These are phyloP conservation scores for Lentinula boryana DNA, from an alignment of 768 basidiomycete genomes.

Conservation along the genomic window DNA sequence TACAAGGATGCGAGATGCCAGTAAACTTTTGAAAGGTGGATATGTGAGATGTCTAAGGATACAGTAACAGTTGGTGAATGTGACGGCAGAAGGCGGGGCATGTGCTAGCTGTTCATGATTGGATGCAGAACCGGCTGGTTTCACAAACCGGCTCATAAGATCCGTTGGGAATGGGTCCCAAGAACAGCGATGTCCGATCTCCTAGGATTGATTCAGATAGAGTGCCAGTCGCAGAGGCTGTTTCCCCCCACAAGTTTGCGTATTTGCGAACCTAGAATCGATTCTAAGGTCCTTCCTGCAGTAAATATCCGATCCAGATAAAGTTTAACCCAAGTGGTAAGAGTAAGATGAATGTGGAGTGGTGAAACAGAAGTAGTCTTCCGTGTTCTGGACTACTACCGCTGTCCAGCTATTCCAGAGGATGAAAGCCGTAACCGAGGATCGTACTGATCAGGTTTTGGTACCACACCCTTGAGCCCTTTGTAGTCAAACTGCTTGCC, in stretches of 20 bases:
- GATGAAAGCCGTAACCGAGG: background rate
- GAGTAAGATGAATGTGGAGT: background rate
- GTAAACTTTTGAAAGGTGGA: background rate
- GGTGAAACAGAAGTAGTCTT: background rate
- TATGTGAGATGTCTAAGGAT: background rate
- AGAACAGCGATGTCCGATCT: background rate
- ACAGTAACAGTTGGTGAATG: background rate
- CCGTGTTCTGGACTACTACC: background rate
- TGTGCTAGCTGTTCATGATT: background rate
- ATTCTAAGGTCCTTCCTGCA: background rate
- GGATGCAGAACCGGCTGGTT: background rate
- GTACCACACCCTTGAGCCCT: conserved; percentile 68
- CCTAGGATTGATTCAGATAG: background rate
- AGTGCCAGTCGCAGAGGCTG: background rate
- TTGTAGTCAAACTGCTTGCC: conserved; percentile 70
- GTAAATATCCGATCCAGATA: background rate
- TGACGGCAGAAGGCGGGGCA: background rate
- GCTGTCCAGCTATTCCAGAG: background rate
- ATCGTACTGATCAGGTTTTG: conserved; percentile 42
- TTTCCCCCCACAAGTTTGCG: background rate
- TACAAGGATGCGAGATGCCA: background rate
- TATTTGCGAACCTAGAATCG: background rate
- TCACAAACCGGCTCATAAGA: background rate
- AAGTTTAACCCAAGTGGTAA: background rate
- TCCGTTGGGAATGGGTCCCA: background rate